Base-by-base conservation (phyloP, 106 monocot species). In the Dioscorea zingiberensis region DNA sequence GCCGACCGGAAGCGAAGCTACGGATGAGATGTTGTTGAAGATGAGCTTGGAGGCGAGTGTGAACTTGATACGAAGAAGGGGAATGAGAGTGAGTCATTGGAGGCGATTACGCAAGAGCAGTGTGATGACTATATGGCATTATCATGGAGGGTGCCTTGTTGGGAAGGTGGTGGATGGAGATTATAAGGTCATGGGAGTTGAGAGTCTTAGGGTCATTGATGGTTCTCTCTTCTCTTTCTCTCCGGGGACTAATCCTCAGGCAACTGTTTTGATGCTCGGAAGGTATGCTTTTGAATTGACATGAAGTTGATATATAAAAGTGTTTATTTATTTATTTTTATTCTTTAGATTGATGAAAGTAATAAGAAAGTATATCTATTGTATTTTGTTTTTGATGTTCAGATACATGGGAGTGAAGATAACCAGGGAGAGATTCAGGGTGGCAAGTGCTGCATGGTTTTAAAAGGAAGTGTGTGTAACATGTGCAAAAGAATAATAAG, bases 201-300 rank as follows among this genome's bases (percentile, higher is more conserved):
- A 73, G 44, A 46, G 11, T 3, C 54, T 78, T 1, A 63, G 78
- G 48, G 67, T 78, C 14, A 16, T 73, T 8, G 78, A 78, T 48
- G 72, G 78, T 0, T 78, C 78, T 1, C 68, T 67, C 7, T 78
- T 78, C 25, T 21, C 32, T 46, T 62, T 15, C 44, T 73, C 78
- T 3, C 78, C 78, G 18, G 78, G 78, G 7, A 78, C 78, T 8
- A 78, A 78, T n/a, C 73, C 78, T 7, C 78, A 78, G 63, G 78
- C 78, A 19, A 78, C 78, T 17, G 72, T 78, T 24, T 68, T 78
- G 78, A 78, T 78, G 78, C 44, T 78, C 0, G 78, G 78, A 21
- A 78, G 78, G 78, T 78, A 17, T 53, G n/a, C n/a, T n/a, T n/a
- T n/a, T n/a, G n/a, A n/a, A n/a, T n/a, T n/a, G n/a, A n/a, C n/a